Percentiles rank a stretch among this genome's conserved stretches.
Evolutionary conservation across 1,139 yeast species (phyloP).

Genomic region (Casaregolazyma lundiana): DNA sequence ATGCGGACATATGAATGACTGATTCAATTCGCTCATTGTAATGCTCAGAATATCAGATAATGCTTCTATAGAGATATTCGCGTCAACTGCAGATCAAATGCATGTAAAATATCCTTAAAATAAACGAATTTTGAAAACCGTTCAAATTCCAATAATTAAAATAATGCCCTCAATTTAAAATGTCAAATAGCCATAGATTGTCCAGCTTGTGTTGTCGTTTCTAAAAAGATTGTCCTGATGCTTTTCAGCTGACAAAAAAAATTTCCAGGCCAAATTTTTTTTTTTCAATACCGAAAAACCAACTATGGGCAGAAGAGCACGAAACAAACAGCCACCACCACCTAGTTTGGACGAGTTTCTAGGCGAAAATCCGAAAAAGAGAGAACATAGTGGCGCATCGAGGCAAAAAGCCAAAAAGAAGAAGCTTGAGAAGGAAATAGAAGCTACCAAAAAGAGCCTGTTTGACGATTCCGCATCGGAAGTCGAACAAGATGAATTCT

Average conservation of each 20-base stretch:
- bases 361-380: slow-evolving; percentile 45
- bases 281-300: slow-evolving; percentile 14
- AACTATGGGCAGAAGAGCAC: slow-evolving; percentile 87
- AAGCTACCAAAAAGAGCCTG: slow-evolving; percentile 69
- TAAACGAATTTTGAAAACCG: no score
- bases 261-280: slow-evolving; percentile 8
- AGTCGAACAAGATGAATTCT: slow-evolving; percentile 53
- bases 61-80: no score
- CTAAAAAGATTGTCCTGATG: background rate
- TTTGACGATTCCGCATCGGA: slow-evolving; percentile 67
- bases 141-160: no score
- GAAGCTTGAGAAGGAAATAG: slow-evolving; percentile 49
- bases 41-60: no score
- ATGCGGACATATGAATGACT: slow-evolving; percentile 32
- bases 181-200: no score
- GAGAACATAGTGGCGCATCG: slow-evolving; percentile 29
- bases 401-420: slow-evolving; percentile 27
- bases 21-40: slow-evolving; percentile 6
- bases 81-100: no score
- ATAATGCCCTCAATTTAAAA: no score
- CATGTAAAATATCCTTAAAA: no score
- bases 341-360: slow-evolving; percentile 81
- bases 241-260: background rate
- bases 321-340: slow-evolving; percentile 86
- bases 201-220: background rate